phyloP scores from a whole-genome alignment of 495 filamentous ascomycete genomes.

The Xylaria intraflava region DNA sequence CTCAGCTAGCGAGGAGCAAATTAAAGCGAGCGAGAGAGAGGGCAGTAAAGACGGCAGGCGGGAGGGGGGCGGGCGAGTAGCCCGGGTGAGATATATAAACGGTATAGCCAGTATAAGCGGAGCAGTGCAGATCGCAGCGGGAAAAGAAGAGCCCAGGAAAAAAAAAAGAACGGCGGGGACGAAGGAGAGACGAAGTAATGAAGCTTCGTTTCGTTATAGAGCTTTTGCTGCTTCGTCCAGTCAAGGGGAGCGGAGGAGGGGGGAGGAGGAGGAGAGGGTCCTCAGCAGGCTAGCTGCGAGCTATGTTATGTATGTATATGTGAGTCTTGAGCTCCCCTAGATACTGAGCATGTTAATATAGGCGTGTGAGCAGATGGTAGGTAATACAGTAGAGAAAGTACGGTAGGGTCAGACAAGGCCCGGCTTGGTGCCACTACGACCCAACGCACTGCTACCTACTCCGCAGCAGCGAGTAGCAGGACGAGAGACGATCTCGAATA shows the following conservation, averaged over 20 bases:
- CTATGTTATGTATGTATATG: not conserved
- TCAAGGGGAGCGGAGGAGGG: not conserved
- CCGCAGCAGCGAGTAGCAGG: constrained; percentile 1
- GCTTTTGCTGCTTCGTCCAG: not conserved
- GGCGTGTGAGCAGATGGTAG: too few relatives aligned
- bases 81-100: not conserved
- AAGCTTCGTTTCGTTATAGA: constrained; percentile 1
- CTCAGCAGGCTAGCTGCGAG: constrained; percentile 2
- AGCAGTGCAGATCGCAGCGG: not conserved
- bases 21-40: not conserved
- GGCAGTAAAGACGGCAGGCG: too few relatives aligned
- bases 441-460: not conserved
- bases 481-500: not conserved
- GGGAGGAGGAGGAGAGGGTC: too few relatives aligned
- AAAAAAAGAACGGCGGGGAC: too few relatives aligned
- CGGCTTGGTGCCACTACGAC: constrained; percentile 1
- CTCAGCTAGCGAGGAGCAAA: not conserved
- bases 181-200: not conserved
- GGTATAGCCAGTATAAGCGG: not conserved
- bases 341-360: too few relatives aligned
- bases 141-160: too few relatives aligned
- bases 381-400: too few relatives aligned
- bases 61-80: not conserved
- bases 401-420: too few relatives aligned
- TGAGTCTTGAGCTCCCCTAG: too few relatives aligned